A percentile compares a stretch with the other conserved stretches of the same genome.
These are phyloP conservation scores for Suhomyces sp. DNA, from an alignment of 805 yeast species.

Conservation along the genomic window DNA sequence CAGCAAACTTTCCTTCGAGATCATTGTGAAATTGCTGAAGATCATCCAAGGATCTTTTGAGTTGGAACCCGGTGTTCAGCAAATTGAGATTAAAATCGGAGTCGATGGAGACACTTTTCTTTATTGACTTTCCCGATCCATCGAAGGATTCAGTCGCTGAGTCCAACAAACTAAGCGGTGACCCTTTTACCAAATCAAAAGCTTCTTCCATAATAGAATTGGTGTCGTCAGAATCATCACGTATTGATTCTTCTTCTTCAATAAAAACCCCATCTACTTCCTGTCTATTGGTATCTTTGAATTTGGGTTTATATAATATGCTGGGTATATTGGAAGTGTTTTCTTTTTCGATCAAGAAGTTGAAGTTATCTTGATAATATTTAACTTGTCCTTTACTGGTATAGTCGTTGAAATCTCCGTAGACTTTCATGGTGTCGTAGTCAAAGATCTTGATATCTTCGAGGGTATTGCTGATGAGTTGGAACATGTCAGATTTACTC, in stretches of 20 bases:
- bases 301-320: background rate
- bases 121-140: background rate
- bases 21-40: constrained; percentile 8
- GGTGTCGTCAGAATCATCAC: constrained; percentile 16
- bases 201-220: constrained; percentile 20
- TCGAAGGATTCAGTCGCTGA: background rate
- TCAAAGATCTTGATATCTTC: constrained; percentile 19
- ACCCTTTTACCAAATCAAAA: background rate
- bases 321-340: background rate
- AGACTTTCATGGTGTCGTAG: constrained; percentile 10
- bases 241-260: background rate
- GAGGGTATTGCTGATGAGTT: constrained; percentile 12
- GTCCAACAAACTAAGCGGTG: background rate
- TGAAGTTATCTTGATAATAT: constrained; percentile 12
- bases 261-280: no score
- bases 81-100: background rate
- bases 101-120: background rate
- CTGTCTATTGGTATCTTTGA: background rate
- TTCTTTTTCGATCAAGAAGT: constrained; percentile 8
- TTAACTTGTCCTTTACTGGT: background rate
- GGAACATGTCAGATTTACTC: constrained; percentile 12
- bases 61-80: constrained; percentile 4
- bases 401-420: constrained; percentile 13
- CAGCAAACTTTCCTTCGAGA: constrained; percentile 8
- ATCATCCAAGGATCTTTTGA: constrained; percentile 10